phyloP scores from a whole-genome alignment of 371 early-diverging fungal genomes.

The Circinella minor region DNA sequence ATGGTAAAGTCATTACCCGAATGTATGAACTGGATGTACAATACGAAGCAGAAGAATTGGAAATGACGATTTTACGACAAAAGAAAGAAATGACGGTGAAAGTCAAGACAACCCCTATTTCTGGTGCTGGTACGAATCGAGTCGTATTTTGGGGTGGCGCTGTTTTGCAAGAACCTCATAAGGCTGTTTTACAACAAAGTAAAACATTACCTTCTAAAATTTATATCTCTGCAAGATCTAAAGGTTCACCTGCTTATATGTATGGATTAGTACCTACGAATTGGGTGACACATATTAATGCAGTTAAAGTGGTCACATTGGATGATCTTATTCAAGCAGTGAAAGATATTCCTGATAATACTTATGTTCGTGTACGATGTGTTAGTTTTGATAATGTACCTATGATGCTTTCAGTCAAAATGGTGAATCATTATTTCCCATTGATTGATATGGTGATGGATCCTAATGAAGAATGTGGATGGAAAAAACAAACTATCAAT shows the following conservation, averaged over 20 bases:
- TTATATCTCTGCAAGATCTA: constrained; percentile 73
- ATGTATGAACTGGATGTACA: constrained; percentile 75
- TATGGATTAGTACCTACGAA: constrained; percentile 83
- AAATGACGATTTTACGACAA: constrained; percentile 66
- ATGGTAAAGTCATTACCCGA: constrained; percentile 71
- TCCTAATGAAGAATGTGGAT: constrained; percentile 59
- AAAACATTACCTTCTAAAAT: constrained; percentile 72
- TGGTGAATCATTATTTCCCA: constrained; percentile 80
- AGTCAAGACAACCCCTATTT: constrained; percentile 64
- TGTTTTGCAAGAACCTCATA: constrained; percentile 80
- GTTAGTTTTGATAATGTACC: constrained; percentile 85
- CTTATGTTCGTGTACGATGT: constrained; percentile 84
- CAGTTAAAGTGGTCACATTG: constrained; percentile 60
- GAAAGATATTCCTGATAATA: constrained; percentile 66
- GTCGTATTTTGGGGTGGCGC: constrained; percentile 81
- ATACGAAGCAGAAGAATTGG: constrained; percentile 58
- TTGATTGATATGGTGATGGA: constrained; percentile 60
- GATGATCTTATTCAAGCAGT: constrained; percentile 71
- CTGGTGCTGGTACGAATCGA: constrained; percentile 70
- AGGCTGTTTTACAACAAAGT: constrained; percentile 81
- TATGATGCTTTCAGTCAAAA: constrained; percentile 78
- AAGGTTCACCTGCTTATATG: constrained; percentile 85
- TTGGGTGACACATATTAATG: constrained; percentile 81
- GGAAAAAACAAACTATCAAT: constrained; percentile 24
- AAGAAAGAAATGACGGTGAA: constrained; percentile 69